These are phyloP conservation scores for Debaryomyces hansenii DNA, from an alignment of 805 yeast species.

Conservation along the genomic window DNA sequence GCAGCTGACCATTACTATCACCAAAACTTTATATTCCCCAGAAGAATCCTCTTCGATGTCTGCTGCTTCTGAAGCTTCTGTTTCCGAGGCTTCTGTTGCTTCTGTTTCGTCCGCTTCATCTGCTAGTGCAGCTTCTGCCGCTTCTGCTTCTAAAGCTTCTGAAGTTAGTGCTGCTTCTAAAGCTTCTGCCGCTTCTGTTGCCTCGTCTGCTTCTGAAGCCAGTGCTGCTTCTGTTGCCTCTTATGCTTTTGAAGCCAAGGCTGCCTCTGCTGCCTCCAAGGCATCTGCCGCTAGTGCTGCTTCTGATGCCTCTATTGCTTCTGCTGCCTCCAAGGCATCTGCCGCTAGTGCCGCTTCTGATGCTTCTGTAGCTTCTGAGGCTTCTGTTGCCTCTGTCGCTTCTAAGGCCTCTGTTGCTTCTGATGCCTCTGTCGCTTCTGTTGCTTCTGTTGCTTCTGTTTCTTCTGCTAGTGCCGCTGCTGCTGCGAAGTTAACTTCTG, in stretches of 20 bases:
- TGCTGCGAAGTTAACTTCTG: background rate
- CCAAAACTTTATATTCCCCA: slow-evolving; percentile 48
- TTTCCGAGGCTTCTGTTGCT: slow-evolving; percentile 14
- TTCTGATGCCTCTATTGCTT: slow-evolving; percentile 8
- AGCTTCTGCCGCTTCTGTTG: slow-evolving; percentile 7
- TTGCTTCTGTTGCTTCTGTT: slow-evolving; percentile 6
- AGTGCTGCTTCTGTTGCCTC: slow-evolving; percentile 15
- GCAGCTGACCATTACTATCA: slow-evolving; percentile 44
- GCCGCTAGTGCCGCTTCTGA: no score
- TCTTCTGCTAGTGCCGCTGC: slow-evolving; percentile 8
- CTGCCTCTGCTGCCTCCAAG: slow-evolving; percentile 13
- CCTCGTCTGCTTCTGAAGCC: slow-evolving; percentile 5
- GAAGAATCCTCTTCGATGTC: slow-evolving; percentile 39
- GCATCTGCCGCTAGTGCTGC: slow-evolving; percentile 15
- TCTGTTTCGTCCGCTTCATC: slow-evolving; percentile 10
- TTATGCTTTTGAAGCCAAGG: no score
- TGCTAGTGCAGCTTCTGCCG: slow-evolving; percentile 10
- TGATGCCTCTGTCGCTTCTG: slow-evolving; percentile 7
- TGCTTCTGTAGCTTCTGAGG: slow-evolving; percentile 15
- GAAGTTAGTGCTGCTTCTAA: slow-evolving; percentile 11
- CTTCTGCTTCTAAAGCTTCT: slow-evolving; percentile 6
- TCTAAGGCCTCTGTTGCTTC: slow-evolving; percentile 15
- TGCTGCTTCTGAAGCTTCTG: slow-evolving; percentile 15
- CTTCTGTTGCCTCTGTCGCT: slow-evolving; percentile 12
- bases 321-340: slow-evolving; percentile 6